phyloP scores from a whole-genome alignment of 129 eudicot genomes.

The Kitagawia praeruptora region DNA sequence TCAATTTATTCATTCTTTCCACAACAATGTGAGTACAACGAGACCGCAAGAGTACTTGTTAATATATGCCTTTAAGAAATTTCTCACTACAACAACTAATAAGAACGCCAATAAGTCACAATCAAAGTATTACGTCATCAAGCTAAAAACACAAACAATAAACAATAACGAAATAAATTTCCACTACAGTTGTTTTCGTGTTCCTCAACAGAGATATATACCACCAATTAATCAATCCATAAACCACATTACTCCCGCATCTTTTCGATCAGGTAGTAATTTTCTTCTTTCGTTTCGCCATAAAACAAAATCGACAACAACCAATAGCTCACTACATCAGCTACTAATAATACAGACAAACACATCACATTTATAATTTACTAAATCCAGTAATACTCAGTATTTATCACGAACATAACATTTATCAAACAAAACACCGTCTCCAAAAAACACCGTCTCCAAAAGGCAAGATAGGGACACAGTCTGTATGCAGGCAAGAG shows the following conservation, averaged over 20 bases:
- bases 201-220: too few relatives aligned
- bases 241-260: background rate
- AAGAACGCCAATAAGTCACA: too few relatives aligned
- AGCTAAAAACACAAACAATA: background rate
- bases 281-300: background rate
- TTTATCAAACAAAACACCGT: too few relatives aligned
- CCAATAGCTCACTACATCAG: background rate
- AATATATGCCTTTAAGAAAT: background rate
- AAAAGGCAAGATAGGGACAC: too few relatives aligned
- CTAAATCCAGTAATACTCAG: background rate
- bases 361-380: background rate
- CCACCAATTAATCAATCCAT: background rate
- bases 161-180: background rate
- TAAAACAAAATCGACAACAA: background rate
- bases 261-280: too few relatives aligned
- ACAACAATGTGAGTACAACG: background rate
- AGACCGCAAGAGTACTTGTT: background rate
- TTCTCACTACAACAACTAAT: too few relatives aligned
- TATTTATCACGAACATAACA: too few relatives aligned
- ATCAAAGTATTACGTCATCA: background rate
- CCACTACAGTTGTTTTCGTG: too few relatives aligned
- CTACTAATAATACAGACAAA: background rate
- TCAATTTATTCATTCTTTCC: too few relatives aligned
- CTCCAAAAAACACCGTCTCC: too few relatives aligned
- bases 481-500: too few relatives aligned